Percentiles rank a stretch among this genome's conserved stretches.
These are phyloP conservation scores for Wallacemonas rigidus DNA, from an alignment of 208 protist genomes.

Conservation along the genomic window DNA sequence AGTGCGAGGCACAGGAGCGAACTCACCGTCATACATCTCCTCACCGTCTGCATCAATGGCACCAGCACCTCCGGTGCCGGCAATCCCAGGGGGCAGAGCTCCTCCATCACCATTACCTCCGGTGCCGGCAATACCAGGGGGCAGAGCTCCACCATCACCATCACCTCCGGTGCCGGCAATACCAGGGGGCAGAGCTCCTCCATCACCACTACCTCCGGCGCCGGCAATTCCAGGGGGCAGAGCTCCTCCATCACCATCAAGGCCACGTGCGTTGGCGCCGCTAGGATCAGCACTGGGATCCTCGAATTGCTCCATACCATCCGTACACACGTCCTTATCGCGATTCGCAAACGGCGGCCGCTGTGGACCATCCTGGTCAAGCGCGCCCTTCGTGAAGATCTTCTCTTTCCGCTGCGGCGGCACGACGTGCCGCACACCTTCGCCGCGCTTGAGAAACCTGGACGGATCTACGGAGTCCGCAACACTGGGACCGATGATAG, in stretches of 20 bases:
- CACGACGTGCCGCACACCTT: conserved; percentile 55
- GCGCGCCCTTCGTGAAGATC: conserved; percentile 55
- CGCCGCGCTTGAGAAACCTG: conserved; percentile 74
- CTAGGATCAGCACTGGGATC: neutral
- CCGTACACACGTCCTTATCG: conserved; percentile 8
- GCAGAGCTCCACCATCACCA: no score
- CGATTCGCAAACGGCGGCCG: conserved; percentile 5
- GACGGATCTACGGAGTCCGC: conserved; percentile 67
- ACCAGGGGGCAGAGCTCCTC: no score
- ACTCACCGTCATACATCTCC: conserved; percentile 7
- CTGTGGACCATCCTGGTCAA: conserved; percentile 37
- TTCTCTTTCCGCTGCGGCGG: conserved; percentile 75
- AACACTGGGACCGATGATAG: conserved; percentile 78
- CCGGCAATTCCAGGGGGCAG: no score
- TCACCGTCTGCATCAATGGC: neutral
- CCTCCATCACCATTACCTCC: neutral
- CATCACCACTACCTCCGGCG: neutral
- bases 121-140: no score
- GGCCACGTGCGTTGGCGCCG: neutral
- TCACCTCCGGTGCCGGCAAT: no score
- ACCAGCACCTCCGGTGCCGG: conserved; percentile 7
- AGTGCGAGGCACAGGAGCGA: conserved; percentile 24
- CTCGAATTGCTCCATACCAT: conserved; percentile 2
- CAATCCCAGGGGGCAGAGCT: neutral
- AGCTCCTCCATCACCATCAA: neutral